phyloP scores from a whole-genome alignment of 2,329 filamentous ascomycete species.

The Eurotiales sp. region DNA sequence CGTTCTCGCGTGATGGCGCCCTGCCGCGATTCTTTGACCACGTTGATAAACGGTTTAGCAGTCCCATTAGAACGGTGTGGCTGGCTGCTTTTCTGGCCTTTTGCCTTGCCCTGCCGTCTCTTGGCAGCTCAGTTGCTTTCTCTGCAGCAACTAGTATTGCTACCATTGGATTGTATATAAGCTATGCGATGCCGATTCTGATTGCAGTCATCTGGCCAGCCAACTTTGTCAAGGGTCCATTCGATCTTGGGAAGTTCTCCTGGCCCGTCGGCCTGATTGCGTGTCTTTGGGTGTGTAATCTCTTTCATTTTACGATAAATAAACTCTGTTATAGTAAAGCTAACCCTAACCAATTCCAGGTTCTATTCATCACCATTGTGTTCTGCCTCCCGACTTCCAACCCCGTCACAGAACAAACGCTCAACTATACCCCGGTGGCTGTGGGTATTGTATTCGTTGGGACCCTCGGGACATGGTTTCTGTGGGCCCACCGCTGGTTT shows the following conservation, averaged over 20 bases:
- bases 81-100: constrained; percentile 10
- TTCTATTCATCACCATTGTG: constrained; percentile 10
- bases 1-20: constrained; percentile 12
- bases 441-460: constrained; percentile 8
- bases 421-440: constrained; percentile 13
- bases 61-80: constrained; percentile 9
- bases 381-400: constrained; percentile 11
- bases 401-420: constrained; percentile 9
- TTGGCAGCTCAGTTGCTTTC: constrained; percentile 11
- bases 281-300: constrained; percentile 3
- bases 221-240: constrained; percentile 8
- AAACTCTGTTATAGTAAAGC: neutral
- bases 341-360: neutral
- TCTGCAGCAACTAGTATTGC: constrained; percentile 12
- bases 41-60: constrained; percentile 5
- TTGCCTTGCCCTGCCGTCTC: constrained; percentile 7
- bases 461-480: constrained; percentile 4
- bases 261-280: constrained; percentile 7
- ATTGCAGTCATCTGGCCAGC: constrained; percentile 11
- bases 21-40: constrained; percentile 10
- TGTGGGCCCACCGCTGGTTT: constrained; percentile 13
- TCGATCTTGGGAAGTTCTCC: constrained; percentile 8
- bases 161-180: constrained; percentile 12
- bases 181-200: constrained; percentile 8
- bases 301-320: neutral